Base-by-base conservation (phyloP, 179 eudicot genomes). In the Patellifolia procumbens region DNA sequence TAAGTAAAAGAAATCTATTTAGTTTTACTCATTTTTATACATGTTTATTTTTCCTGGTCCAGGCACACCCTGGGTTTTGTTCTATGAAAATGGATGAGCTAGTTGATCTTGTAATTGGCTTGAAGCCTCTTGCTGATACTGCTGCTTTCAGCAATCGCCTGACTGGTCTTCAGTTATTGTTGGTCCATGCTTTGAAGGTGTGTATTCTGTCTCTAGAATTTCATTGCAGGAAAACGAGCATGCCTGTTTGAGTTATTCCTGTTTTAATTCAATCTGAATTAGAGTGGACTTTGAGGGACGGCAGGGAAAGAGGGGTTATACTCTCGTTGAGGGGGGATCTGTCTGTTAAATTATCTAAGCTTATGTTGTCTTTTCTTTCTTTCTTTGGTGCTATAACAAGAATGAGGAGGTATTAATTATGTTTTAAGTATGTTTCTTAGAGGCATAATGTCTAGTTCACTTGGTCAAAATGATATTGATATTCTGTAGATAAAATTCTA, bases 11-110 rank as follows among this genome's bases (percentile, higher is more conserved):
- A n/a, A n/a, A n/a, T 26, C 46, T 48, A 37, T 49, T 22, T 49
- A 17, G 29, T 26, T 22, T 16, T 39, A 46, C 22, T 62, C 20
- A 46, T 76, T 24, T 13, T 67, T 48, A 52, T 76, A 42, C 5
- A 24, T 52, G 11, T 58, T 16, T 72, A n/a, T n/a, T 6, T 72
- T 22, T 32, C 66, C 66, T 59, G 37, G 45, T 68, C 80, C 91
- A 93, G 98, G 89, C 83, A 73, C 91, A 93, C 83, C 80, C 96
- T 73, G 62, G 73, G 88, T 93, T 91, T 84, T 76, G 89, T 74
- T 86, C 94, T 68, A 81, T 87, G 43, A 84, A 88, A 60, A 80
- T 82, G 85, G 89, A 80, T 71, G 93, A 84, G 78, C 80, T 95
- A 68, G 85, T 89, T 76, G 97, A 90, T 76, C 76, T 95, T 61